Evolutionary conservation across 2,329 filamentous ascomycete species (phyloP), one percentile per base, ranked within the genome.

Genomic region (Talaromyces atroroseus): DNA sequence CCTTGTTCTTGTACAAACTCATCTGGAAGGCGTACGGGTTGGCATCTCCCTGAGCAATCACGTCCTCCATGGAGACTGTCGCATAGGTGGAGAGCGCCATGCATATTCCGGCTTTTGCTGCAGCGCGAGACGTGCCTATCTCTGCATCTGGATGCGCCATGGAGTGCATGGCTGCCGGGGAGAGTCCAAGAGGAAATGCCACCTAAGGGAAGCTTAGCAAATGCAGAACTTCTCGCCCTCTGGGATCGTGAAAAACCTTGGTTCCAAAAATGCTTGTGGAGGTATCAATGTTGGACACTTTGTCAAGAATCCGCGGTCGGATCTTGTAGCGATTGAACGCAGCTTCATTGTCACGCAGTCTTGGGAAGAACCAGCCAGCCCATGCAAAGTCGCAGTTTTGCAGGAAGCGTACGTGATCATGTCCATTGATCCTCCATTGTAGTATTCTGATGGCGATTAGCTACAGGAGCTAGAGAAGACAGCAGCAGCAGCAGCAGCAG

Each of bases 341-440:
- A 1, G 72, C 72, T 56, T 77, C 72, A 58, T 84, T 84, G 59
- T 83, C 81, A 21, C 67, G 65, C n/a, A 82, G 65, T 14, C 68
- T 72, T 29, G n/a, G n/a, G n/a, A n/a, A n/a, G n/a, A n/a, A n/a
- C n/a, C n/a, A n/a, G n/a, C n/a, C n/a, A n/a, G n/a, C n/a, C n/a
- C n/a, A n/a, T n/a, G n/a, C n/a, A n/a, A n/a, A n/a, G n/a, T 5
- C n/a, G 7, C 44, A 59, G n/a, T 63, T 66, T 32, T 49, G 1
- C 32, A 58, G n/a, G n/a, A n/a, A n/a, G n/a, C 63, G 26, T 63
- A 74, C 71, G 79, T 82, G 53, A 78, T 68, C 23, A 80, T 69
- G 59, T 81, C 79, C 69, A 82, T 82, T 5, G 80, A 78, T 5
- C 81, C 81, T 58, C 78, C 80, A 63, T 83, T 82, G 65, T 78